Evolutionary conservation across 106 monocot species (phyloP), one percentile per base, ranked within the genome.

Genomic region (Dendrobium nobile): DNA sequence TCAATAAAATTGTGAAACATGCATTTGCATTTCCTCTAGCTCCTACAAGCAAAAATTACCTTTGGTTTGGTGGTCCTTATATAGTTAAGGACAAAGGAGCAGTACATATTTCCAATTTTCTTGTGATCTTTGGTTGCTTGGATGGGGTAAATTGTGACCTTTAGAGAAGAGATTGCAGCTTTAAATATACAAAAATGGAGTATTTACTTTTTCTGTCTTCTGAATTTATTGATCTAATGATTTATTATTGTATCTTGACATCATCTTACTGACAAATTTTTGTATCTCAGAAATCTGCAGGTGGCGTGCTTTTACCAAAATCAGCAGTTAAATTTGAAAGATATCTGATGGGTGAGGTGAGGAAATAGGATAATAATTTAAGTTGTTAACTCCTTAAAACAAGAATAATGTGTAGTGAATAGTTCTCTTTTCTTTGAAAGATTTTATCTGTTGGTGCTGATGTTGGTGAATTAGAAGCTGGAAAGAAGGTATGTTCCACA

Each of bases 301-400:
- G 99, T 75, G 99, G 99, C 78, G 95, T 95, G 17, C 79, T 99
- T 82, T 75, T 95, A 80, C 99, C 99, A 20, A 95, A 99, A 87
- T 93, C 99, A 79, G 99, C 99, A 45, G 99, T 99, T 41, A 99
- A 90, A 59, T 99, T 99, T 88, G 99, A 99, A 75, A 88, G 95
- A 51, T 99, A 99, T 84, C 80, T 95, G 48, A 89, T 93, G 90
- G 99, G 99, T 18, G 95, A 99, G 91, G 99, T 99, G 78, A 85
- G 88, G 37, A 83, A 19, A 18, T 45, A 27, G 22, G 61, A 47
- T 33, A 75, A 20, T 59, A 79, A 22, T 44, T 9, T 68, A 10
- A 43, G 8, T 15, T 47, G 0, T 47, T 26, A 7, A 3, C 47
- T 44, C 10, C 11, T 47, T 75, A 40, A 40, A 47, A 4, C 9